phyloP scores from a whole-genome alignment of 768 basidiomycete species.

The Trichaptum fuscoviolaceum region DNA sequence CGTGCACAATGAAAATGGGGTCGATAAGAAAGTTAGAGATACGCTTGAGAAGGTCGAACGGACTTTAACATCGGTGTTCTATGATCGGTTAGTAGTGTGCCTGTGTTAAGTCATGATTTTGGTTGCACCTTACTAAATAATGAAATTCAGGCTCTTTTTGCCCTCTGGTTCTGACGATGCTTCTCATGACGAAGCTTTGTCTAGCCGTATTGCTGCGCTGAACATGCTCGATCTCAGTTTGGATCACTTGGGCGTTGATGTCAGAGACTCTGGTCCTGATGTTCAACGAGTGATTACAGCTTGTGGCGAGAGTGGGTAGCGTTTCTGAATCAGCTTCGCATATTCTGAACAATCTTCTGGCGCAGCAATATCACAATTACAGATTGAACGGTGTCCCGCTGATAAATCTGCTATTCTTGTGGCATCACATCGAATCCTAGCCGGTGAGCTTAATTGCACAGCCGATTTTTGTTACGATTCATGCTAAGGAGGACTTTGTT shows the following conservation, averaged over 20 bases:
- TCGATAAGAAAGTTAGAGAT: constrained; percentile 25
- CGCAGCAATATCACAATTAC: constrained; percentile 49
- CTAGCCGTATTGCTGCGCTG: constrained; percentile 84
- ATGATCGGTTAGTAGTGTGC: constrained; percentile 59
- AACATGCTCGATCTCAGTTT: constrained; percentile 87
- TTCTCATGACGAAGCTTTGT: constrained; percentile 85
- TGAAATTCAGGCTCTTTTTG: constrained; percentile 59
- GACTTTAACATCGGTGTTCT: constrained; percentile 66
- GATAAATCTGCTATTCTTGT: constrained; percentile 82
- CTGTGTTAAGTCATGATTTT: not conserved
- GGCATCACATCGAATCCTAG: constrained; percentile 77
- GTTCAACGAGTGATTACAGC: constrained; percentile 60
- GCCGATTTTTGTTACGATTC: not conserved
- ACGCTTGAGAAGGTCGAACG: constrained; percentile 73
- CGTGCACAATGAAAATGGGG: constrained; percentile 24
- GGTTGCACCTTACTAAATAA: not conserved
- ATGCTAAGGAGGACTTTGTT: not conserved
- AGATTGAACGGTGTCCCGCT: constrained; percentile 51
- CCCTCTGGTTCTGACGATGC: constrained; percentile 71
- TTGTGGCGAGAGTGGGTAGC: constrained; percentile 73
- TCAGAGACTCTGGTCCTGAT: constrained; percentile 42
- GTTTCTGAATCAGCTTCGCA: constrained; percentile 1
- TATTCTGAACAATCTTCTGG: constrained; percentile 17
- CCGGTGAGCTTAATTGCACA: constrained; percentile 47
- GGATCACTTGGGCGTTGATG: constrained; percentile 84